Evolutionary conservation across 441 rosid genomes (phyloP).

Genomic region (Euphorbia celastroides): DNA sequence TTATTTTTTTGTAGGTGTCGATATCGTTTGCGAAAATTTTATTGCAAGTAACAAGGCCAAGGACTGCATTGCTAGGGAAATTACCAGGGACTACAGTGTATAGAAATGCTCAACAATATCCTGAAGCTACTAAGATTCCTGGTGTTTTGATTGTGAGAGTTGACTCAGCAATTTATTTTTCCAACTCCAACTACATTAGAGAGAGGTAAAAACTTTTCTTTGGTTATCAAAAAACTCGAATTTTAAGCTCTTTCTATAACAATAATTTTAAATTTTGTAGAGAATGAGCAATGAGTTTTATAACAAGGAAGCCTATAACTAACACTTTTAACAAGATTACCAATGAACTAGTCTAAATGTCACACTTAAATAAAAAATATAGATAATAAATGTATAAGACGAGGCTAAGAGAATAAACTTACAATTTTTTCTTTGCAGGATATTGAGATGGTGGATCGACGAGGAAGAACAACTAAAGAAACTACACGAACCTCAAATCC

Average conservation of each 20-base stretch:
- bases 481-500: constrained; percentile 32
- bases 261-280: no score
- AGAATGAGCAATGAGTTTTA: no score
- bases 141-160: constrained; percentile 74
- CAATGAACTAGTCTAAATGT: no score
- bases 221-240: no score
- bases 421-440: constrained; percentile 34
- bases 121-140: constrained; percentile 64
- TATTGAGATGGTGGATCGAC: constrained; percentile 69
- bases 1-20: constrained; percentile 55
- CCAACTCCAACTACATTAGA: constrained; percentile 80
- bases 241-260: no score
- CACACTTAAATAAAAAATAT: no score
- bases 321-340: no score
- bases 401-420: no score
- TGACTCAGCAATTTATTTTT: constrained; percentile 90
- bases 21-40: constrained; percentile 92
- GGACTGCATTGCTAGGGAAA: constrained; percentile 79
- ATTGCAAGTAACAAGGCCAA: constrained; percentile 81
- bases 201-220: constrained; percentile 48
- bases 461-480: constrained; percentile 57
- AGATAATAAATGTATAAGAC: no score
- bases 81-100: constrained; percentile 69
- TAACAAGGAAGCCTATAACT: no score
- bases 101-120: constrained; percentile 73